Base-by-base conservation (phyloP, 2,329 filamentous ascomycete species). In the Fusarium anthophilum region DNA sequence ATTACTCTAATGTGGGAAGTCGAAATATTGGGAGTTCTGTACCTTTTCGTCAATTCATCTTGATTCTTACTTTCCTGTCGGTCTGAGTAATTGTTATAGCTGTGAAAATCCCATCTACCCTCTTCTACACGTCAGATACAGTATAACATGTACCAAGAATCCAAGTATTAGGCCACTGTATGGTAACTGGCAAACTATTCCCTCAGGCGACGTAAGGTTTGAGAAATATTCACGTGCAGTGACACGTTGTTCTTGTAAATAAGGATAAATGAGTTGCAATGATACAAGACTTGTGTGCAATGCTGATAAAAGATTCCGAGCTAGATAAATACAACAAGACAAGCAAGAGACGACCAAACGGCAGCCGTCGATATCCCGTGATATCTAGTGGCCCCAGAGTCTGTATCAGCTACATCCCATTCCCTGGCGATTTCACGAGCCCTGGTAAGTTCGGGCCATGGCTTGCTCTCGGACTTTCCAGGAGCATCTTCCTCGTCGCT, bases 11-110 rank as follows among this genome's bases (percentile, higher is more conserved):
- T 17, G 32, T 35, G 0, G 13, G 6, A 35, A 15, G 32, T 35
- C 1, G 6, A 8, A 3, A 3, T 35, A 3, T 15, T 35, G 6
- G 32, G 32, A 15, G 0, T 8, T 35, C 6, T 35, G 4, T 0
- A 35, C 13, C 32, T 35, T 35, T 48, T 22, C 14, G 14, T n/a
- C 9, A 30, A 5, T 10, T n/a, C 1, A 30, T 12, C 26, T 8
- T 12, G 26, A 8, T 22, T 17, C 15, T 8, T 20, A 18, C 4
- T 7, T 17, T 17, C 15, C 14, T 20, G 24, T 3, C 12, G 20
- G 17, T 20, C 5, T 26, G 12, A 18, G 8, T 45, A 8, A 14
- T 20, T 45, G 11, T 14, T 20, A 15, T 9, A 14, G 24, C 24
- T 9, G 3, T 24, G 13, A 5, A 5, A 8, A 13, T 26, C 3